Evolutionary conservation across 305 asterid species (phyloP), one percentile per base, ranked within the genome.

Genomic region (Lippia alba): DNA sequence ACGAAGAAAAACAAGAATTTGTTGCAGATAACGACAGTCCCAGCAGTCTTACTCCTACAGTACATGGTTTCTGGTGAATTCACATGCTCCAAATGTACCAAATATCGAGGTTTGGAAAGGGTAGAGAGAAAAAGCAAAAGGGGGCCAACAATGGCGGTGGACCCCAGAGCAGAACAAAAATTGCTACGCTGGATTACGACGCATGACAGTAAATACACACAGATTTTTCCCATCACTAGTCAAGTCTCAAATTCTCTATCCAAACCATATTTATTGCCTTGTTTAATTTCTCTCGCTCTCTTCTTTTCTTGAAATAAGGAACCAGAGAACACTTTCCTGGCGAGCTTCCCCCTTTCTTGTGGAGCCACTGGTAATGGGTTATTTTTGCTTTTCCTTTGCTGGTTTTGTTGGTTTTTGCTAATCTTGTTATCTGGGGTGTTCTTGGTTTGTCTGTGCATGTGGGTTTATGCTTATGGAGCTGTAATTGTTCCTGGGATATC

Each of bases 61-160:
- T 33, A 67, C 78, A 75, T 20, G 14, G 76, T 59, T 71, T 67
- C 80, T 64, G 76, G 54, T 77, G 78, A 61, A 10, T 40, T 81
- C 81, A 74, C 85, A 74, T 81, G 80, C 77, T 33, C 58, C 66
- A 69, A 59, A 39, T 20, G 56, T 72, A 60, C 83, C 83, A 77
- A 61, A 71, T 61, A 78, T 70, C 83, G 79, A 81, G 69, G 78
- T 55, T 51, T 16, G 14, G 41, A 67, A 67, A 55, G 33, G 48
- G 16, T 3, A 15, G 19, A n/a, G 7, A 5, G 19, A 24, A 66
- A 48, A 67, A 66, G 14, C 20, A 46, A 12, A 30, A 44, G 64
- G 55, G 60, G 17, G 39, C 46, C 71, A 64, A 65, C 80, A 76
- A 64, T 64, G 80, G 69, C 72, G 45, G 59, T 77, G 83, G 87